Percentiles rank a stretch among this genome's conserved stretches.
Evolutionary conservation across 208 protist genomes (phyloP).

Genomic region (Acanthamoeba pearcei): DNA sequence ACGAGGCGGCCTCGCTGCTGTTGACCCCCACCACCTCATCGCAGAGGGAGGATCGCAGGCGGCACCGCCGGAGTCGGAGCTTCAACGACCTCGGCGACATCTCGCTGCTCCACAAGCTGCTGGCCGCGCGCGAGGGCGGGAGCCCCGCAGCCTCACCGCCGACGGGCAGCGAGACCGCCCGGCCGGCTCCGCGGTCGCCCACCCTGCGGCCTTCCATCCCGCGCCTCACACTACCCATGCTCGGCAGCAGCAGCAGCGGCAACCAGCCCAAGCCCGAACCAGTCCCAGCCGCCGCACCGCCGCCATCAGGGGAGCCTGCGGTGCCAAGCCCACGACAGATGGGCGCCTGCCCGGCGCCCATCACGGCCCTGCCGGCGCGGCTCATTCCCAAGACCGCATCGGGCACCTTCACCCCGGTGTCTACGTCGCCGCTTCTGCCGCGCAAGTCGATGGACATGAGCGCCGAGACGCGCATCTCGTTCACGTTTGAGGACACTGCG

Average conservation of each 20-base stretch:
- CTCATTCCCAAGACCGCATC: constrained; percentile 23
- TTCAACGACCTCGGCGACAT: constrained; percentile 58
- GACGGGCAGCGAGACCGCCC: not conserved
- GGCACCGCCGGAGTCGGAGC: constrained; percentile 32
- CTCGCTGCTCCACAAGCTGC: constrained; percentile 31
- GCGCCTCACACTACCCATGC: not conserved
- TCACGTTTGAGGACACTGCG: not conserved
- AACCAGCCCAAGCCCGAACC: not conserved
- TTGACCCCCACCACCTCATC: not conserved
- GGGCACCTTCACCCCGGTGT: not conserved
- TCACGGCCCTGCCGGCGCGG: constrained; percentile 9
- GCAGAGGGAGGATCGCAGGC: not conserved
- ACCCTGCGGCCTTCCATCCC: not conserved
- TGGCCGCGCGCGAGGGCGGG: not conserved
- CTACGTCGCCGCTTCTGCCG: not conserved
- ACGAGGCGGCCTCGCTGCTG: no score
- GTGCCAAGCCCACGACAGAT: not conserved
- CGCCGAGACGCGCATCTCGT: constrained; percentile 19
- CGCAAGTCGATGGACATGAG: not conserved
- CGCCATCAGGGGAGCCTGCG: not conserved
- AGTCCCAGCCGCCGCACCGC: not conserved
- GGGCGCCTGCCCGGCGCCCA: constrained; percentile 33
- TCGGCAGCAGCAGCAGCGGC: not conserved
- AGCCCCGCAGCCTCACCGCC: not conserved
- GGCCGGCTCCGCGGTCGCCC: not conserved